Evolutionary conservation across 129 eudicot species (phyloP).

Genomic region (Apium graveolens): DNA sequence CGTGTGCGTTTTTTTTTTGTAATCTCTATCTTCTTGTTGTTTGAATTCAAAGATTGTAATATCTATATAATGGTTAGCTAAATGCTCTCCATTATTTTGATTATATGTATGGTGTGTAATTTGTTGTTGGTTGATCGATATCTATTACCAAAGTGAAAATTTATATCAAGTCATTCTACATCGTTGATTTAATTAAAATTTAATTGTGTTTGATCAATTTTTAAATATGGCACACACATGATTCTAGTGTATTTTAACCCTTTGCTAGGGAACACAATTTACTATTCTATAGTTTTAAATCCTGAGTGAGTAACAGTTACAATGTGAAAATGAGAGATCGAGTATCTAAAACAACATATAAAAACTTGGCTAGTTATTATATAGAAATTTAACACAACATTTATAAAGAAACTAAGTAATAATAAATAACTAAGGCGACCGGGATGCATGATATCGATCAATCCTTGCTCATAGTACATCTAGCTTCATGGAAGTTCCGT

Average conservation of each 20-base stretch:
- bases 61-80: neutral
- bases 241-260: neutral
- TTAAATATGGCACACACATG: neutral
- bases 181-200: too few species aligned
- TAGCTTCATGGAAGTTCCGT: slow-evolving; percentile 1
- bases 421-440: neutral
- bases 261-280: neutral
- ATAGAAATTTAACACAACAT: neutral
- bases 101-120: neutral
- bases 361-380: neutral
- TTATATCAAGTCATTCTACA: too few species aligned
- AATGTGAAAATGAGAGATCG: neutral
- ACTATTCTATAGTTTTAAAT: neutral
- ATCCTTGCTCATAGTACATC: neutral
- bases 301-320: neutral
- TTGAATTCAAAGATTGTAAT: neutral
- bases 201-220: neutral
- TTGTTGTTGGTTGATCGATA: neutral
- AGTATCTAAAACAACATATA: neutral
- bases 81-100: neutral
- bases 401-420: neutral
- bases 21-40: neutral
- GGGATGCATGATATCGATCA: neutral
- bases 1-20: neutral
- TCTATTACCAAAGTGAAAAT: neutral